Percentiles rank a stretch among this genome's conserved stretches.
Conservation (phyloP, 768 basidiomycete species). For the Fibroporia radiculosa region DNA sequence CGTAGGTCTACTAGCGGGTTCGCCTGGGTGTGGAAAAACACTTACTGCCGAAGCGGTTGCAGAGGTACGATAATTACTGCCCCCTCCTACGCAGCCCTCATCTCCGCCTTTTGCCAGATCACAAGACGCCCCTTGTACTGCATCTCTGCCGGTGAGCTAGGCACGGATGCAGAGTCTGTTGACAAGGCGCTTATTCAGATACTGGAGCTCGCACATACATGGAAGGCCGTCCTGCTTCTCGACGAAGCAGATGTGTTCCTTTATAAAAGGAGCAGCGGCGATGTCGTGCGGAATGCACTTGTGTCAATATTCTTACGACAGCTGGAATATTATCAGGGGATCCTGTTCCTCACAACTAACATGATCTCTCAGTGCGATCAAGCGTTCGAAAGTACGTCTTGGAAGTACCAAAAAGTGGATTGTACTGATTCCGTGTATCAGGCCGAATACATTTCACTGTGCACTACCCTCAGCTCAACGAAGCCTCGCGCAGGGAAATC, state of each 20-base stretch:
- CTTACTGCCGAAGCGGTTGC: constrained; percentile 21
- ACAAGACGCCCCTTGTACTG: constrained; percentile 19
- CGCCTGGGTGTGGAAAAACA: constrained; percentile 23
- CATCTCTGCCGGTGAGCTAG: constrained; percentile 25
- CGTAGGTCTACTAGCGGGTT: constrained; percentile 24
- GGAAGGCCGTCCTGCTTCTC: constrained; percentile 27
- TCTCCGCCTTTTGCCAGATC: constrained; percentile 20
- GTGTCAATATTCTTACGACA: constrained; percentile 45
- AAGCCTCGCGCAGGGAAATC: constrained; percentile 16
- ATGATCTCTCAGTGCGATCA: constrained; percentile 49
- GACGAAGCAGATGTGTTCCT: constrained; percentile 60
- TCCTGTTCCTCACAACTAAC: constrained; percentile 34
- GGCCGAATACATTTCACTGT: constrained; percentile 53
- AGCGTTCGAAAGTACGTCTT: constrained; percentile 61
- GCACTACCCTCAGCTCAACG: constrained; percentile 22
- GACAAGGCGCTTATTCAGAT: constrained; percentile 21
- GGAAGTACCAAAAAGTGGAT: too few relatives aligned
- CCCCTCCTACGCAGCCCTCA: constrained; percentile 17
- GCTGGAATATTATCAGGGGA: constrained; percentile 29
- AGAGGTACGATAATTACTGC: not conserved
- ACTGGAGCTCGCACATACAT: constrained; percentile 25
- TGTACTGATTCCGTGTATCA: too few relatives aligned
- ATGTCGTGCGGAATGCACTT: constrained; percentile 55
- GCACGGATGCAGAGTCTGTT: constrained; percentile 23
- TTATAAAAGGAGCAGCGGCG: constrained; percentile 55